Conservation (phyloP, 352 stramenopile genomes). For the Pythium angustatum region DNA sequence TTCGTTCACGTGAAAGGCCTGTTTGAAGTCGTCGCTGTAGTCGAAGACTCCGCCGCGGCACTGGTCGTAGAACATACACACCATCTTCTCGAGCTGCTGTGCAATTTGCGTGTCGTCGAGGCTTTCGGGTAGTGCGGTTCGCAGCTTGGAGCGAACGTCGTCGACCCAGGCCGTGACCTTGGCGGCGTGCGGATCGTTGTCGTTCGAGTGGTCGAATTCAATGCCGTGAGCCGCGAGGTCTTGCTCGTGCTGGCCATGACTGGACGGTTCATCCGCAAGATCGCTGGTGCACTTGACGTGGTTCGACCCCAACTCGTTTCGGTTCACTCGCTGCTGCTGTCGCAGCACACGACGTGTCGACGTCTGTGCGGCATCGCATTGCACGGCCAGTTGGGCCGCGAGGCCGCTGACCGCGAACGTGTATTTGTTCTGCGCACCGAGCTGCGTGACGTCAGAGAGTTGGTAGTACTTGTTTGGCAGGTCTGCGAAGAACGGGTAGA, state of each 20-base stretch:
- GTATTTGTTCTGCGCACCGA: constrained; percentile 22
- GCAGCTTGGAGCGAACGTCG: constrained; percentile 18
- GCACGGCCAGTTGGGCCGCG: constrained; percentile 16
- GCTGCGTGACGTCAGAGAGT: constrained; percentile 29
- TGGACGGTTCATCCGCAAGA: background rate
- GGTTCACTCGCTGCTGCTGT: background rate
- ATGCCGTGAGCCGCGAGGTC: background rate
- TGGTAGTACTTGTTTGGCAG: constrained; percentile 24
- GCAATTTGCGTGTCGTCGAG: constrained; percentile 11
- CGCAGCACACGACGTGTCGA: constrained; percentile 5
- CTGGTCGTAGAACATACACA: constrained; percentile 45
- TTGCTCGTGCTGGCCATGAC: background rate
- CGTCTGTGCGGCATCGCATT: constrained; percentile 15
- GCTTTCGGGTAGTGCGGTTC: background rate
- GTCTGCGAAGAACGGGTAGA: constrained; percentile 30
- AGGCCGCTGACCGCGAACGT: constrained; percentile 30
- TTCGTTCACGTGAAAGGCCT: constrained; percentile 29
- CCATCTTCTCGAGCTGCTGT: constrained; percentile 41
- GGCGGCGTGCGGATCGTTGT: constrained; percentile 10
- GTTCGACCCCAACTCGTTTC: background rate
- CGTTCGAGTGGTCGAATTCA: constrained; percentile 5
- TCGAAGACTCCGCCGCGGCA: constrained; percentile 39
- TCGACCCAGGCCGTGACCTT: constrained; percentile 24
- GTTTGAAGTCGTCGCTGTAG: constrained; percentile 44
- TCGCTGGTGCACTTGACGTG: constrained; percentile 18